These are phyloP conservation scores for Lecanicillium sp. DNA, from an alignment of 2,329 filamentous ascomycete species.

Conservation along the genomic window DNA sequence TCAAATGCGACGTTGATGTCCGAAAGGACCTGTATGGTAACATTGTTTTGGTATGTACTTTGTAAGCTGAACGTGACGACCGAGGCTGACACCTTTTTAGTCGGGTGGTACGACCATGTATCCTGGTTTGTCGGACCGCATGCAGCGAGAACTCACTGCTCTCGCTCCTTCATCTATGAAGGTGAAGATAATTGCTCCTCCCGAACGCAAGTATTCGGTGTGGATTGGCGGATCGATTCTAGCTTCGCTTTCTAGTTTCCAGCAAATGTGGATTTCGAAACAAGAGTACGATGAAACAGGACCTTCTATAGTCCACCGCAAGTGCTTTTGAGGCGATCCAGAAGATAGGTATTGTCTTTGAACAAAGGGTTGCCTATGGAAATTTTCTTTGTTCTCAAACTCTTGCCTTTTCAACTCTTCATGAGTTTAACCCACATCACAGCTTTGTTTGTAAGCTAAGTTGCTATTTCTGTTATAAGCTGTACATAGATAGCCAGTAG, in stretches of 20 bases:
- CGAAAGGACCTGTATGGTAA: slow-evolving; percentile 99
- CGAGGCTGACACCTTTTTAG: slow-evolving; percentile 34
- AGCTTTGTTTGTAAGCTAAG: background rate
- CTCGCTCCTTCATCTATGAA: slow-evolving; percentile 99
- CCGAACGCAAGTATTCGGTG: slow-evolving; percentile 97
- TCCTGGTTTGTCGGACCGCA: slow-evolving; percentile 99
- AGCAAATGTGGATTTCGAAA: slow-evolving; percentile 99
- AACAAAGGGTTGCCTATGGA: background rate
- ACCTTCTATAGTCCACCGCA: slow-evolving; percentile 93
- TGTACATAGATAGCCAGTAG: too few relatives aligned
- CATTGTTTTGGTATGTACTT: slow-evolving; percentile 98
- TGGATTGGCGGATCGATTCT: slow-evolving; percentile 99
- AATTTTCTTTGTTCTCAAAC: background rate
- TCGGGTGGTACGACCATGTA: slow-evolving; percentile 99
- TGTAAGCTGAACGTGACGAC: too few relatives aligned
- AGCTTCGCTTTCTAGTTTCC: slow-evolving; percentile 93
- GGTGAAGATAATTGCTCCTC: slow-evolving; percentile 98
- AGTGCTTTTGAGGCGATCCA: slow-evolving; percentile 30
- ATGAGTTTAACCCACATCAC: background rate
- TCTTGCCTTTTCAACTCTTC: background rate
- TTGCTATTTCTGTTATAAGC: too few relatives aligned
- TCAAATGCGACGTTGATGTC: slow-evolving; percentile 99
- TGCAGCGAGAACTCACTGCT: slow-evolving; percentile 99
- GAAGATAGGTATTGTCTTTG: background rate
- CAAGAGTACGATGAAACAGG: slow-evolving; percentile 98